These are phyloP conservation scores for Vaccinium corymbosum DNA, from an alignment of 148 eudicot species.

Conservation along the genomic window DNA sequence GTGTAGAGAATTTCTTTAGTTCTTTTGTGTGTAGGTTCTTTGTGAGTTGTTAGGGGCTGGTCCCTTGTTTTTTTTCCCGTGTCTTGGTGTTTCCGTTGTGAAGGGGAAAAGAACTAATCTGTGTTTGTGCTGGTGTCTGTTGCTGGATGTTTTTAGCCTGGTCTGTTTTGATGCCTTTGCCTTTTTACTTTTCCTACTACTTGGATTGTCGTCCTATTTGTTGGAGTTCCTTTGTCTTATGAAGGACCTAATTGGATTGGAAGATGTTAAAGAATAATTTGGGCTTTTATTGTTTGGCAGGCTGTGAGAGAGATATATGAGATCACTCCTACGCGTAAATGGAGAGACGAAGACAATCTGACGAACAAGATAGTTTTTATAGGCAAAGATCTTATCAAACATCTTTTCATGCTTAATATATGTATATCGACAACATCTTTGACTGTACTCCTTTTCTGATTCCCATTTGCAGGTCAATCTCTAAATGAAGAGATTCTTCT, in stretches of 20 bases:
- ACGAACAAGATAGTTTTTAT: slow-evolving; percentile 83
- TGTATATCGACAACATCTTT: background rate
- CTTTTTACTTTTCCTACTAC: background rate
- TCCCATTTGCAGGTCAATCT: slow-evolving; percentile 56
- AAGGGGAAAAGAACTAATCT: background rate
- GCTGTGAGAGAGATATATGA: slow-evolving; percentile 96
- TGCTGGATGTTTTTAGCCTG: background rate
- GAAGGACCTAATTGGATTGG: background rate
- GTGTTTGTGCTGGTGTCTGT: background rate
- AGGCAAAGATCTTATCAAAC: slow-evolving; percentile 37
- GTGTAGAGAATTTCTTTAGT: background rate
- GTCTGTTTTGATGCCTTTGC: background rate
- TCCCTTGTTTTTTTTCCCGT: background rate
- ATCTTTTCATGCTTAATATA: background rate
- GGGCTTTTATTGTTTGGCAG: slow-evolving; percentile 29
- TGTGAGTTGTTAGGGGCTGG: background rate
- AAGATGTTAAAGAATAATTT: background rate
- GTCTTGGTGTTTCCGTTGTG: background rate
- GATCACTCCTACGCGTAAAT: slow-evolving; percentile 76
- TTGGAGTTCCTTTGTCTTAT: background rate
- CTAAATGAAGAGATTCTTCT: slow-evolving; percentile 59
- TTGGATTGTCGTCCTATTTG: background rate
- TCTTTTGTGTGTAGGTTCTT: background rate
- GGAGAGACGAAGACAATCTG: slow-evolving; percentile 59
- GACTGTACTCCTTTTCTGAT: background rate